Percentiles rank a stretch among this genome's conserved stretches.
Conservation (phyloP, 1,284 basidiomycete species). For the Moniliophthora roreri region DNA sequence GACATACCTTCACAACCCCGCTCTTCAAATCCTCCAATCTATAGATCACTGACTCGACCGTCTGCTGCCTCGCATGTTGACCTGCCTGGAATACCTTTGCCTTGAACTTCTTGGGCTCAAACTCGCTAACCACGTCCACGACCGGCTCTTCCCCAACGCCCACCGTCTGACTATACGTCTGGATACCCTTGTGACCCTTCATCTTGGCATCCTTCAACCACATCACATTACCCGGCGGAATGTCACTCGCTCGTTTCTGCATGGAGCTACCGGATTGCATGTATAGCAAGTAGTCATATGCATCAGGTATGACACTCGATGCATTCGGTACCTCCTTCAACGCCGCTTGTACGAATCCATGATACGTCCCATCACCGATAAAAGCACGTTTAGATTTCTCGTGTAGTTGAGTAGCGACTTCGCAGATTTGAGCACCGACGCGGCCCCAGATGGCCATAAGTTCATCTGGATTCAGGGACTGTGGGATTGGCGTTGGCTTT, state of each 20-base stretch:
- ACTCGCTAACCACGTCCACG: constrained; percentile 78
- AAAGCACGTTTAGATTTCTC: constrained; percentile 75
- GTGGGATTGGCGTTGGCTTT: constrained; percentile 15
- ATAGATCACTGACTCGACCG: constrained; percentile 81
- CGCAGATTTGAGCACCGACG: constrained; percentile 74
- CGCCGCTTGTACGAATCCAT: constrained; percentile 73
- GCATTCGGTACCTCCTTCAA: constrained; percentile 62
- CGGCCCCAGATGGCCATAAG: constrained; percentile 70
- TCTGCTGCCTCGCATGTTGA: constrained; percentile 76
- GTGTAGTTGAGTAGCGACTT: constrained; percentile 64
- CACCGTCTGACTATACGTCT: constrained; percentile 66
- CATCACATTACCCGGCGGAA: constrained; percentile 84
- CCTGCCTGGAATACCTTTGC: constrained; percentile 80
- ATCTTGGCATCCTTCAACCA: constrained; percentile 77
- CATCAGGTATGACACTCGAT: constrained; percentile 29
- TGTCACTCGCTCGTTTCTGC: constrained; percentile 73
- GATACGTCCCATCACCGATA: constrained; percentile 81
- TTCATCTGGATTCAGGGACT: constrained; percentile 54
- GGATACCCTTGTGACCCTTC: constrained; percentile 85
- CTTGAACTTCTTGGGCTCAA: constrained; percentile 85
- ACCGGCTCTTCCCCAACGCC: constrained; percentile 67
- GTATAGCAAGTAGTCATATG: constrained; percentile 77
- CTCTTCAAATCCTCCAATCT: constrained; percentile 88
- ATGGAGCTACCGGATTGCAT: constrained; percentile 68
- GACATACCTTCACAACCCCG: constrained; percentile 71